Conservation (phyloP, 1,284 basidiomycete species). For the Schizophyllum amplum region DNA sequence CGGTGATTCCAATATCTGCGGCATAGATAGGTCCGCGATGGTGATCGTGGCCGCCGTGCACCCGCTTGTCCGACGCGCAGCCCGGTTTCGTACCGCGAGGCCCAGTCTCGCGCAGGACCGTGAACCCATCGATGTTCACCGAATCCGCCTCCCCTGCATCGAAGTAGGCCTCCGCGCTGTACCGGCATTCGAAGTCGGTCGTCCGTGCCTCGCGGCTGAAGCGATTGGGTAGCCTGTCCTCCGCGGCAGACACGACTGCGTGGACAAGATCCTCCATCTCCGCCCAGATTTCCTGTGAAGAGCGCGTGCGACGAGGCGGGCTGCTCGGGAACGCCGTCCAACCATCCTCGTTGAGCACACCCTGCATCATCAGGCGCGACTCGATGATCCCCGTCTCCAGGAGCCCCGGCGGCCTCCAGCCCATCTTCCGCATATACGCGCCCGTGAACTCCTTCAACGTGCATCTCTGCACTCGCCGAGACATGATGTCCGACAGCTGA, state of each 20-base stretch:
- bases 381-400: background rate
- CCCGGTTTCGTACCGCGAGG: background rate
- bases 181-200: background rate
- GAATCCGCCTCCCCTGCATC: background rate
- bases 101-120: background rate
- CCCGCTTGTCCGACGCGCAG: background rate
- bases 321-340: background rate
- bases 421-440: background rate
- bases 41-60: background rate
- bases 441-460: background rate
- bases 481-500: background rate
- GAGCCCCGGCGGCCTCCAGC: background rate
- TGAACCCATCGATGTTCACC: background rate
- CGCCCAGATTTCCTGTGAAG: background rate
- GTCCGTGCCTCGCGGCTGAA: background rate
- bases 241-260: background rate
- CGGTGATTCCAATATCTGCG: background rate
- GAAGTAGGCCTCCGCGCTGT: background rate
- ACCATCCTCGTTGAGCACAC: background rate
- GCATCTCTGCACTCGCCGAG: background rate
- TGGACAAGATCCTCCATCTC: background rate
- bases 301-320: too few relatives aligned
- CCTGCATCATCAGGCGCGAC: background rate
- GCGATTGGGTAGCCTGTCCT: background rate
- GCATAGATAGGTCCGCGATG: background rate